Base-by-base conservation (phyloP, 164 flowering plant species). In the Vitis labrusca region DNA sequence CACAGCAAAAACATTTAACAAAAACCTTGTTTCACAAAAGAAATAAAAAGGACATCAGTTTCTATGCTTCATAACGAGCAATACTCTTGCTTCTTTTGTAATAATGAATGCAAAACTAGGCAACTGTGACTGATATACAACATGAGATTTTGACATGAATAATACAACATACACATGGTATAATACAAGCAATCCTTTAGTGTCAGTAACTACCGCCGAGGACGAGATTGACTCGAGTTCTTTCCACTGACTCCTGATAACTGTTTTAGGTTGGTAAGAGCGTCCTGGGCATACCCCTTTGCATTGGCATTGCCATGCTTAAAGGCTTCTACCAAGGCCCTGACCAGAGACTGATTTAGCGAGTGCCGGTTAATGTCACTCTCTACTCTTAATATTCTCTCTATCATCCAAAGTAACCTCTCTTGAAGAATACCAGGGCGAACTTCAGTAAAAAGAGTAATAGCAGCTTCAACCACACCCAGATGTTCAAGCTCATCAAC, bases 321-420 rank as follows among this genome's bases (percentile, higher is more conserved):
- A 56, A 87, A 77, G 58, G 87, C 86, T 77, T 85, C 91, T 59
- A 81, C 86, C 77, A 88, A 77, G 13, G 86, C 85, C 76, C 73
- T 80, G 4, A 88, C 79, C 30, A 84, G 67, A 32, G 80, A 59
- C 73, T 84, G 86, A 73, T 84, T 70, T 14, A 79, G 67, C 0
- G 82, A 74, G 44, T 73, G 70, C 30, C 49, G 27, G 6, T 74
- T 81, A 16, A 72, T 71, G 9, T 61, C 67, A 72, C 74, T 67
- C 59, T 88, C 89, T 30, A 74, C 81, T 77, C 85, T 81, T 61
- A 85, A 59, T 29, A 83, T 65, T 67, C 76, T 81, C 65, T 85
- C 89, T 62, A 83, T 77, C 78, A 88, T 82, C 86, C 84, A 79
- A n/a, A 79, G 53, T 29, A 75, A 14, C 68, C 69, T 82, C 66